phyloP scores from a whole-genome alignment of 805 yeast species.

The Candida succiphila region DNA sequence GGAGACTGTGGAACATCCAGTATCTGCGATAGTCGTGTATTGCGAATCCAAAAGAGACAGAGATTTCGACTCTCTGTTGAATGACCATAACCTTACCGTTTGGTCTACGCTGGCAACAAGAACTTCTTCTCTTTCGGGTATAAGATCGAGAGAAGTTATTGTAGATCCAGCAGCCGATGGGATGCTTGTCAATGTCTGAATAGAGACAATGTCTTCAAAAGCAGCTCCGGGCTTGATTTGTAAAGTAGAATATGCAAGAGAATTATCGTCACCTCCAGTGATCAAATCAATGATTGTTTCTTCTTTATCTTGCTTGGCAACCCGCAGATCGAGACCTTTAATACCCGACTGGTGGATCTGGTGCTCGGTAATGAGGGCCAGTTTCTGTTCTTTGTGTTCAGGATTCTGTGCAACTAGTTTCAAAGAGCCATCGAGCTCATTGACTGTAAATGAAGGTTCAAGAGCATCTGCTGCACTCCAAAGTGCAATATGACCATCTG shows the following conservation, averaged over 20 bases:
- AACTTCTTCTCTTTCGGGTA: conserved; percentile 21
- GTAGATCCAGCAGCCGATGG: conserved; percentile 78
- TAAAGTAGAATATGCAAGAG: too few species aligned
- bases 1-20: conserved; percentile 57
- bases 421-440: conserved; percentile 2
- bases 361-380: conserved; percentile 22
- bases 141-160: conserved; percentile 50
- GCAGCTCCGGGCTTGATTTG: too few species aligned
- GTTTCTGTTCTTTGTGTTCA: background rate
- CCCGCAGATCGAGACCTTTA: conserved; percentile 39
- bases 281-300: conserved; percentile 24
- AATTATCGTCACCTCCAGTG: conserved; percentile 94
- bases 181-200: conserved; percentile 16
- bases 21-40: conserved; percentile 84
- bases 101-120: conserved; percentile 82
- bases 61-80: conserved; percentile 18
- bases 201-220: conserved; percentile 26
- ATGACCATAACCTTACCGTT: conserved; percentile 54
- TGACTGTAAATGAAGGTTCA: background rate
- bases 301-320: background rate
- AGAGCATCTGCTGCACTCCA: conserved; percentile 38
- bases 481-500: conserved; percentile 70
- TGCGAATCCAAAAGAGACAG: conserved; percentile 26
- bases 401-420: too few species aligned
- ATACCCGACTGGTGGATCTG: conserved; percentile 81